Percentiles rank a stretch among this genome's conserved stretches.
Evolutionary conservation across 2,329 filamentous ascomycete species (phyloP).

Genomic region (Fusarium sp.): DNA sequence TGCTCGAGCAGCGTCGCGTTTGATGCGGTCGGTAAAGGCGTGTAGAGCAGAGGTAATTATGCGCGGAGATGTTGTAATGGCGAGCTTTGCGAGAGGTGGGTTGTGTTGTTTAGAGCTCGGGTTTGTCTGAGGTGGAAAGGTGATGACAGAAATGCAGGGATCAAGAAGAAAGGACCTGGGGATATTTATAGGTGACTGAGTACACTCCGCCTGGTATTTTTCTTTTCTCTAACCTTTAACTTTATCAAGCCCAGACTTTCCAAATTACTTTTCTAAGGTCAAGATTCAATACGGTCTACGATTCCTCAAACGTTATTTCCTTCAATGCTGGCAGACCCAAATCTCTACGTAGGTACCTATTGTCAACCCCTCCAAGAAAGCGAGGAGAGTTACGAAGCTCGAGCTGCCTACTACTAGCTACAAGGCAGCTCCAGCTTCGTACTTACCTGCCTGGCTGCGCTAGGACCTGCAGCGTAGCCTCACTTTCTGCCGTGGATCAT

Average conservation of each 20-base stretch:
- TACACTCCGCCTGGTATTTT: no score
- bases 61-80: constrained; percentile 33
- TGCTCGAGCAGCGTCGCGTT: constrained; percentile 43
- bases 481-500: constrained; percentile 38
- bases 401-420: no score
- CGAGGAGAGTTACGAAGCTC: no score
- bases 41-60: constrained; percentile 13
- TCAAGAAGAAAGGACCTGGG: not conserved
- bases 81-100: constrained; percentile 39
- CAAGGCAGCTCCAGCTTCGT: constrained; percentile 57
- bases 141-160: not conserved
- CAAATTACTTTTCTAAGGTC: no score
- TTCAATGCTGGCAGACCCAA: not conserved
- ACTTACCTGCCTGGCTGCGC: constrained; percentile 44
- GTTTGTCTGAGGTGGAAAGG: constrained; percentile 41
- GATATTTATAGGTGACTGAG: not conserved
- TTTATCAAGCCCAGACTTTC: no score
- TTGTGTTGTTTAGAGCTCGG: constrained; percentile 34
- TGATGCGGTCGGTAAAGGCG: constrained; percentile 16
- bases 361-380: not conserved
- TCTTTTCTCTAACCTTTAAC: no score
- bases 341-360: not conserved
- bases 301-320: not conserved
- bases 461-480: constrained; percentile 21
- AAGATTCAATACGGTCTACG: no score